Evolutionary conservation across 2,329 filamentous ascomycete genomes (phyloP), one percentile per base, ranked within the genome.

Genomic region (Ophidiomyces ophidiicola): DNA sequence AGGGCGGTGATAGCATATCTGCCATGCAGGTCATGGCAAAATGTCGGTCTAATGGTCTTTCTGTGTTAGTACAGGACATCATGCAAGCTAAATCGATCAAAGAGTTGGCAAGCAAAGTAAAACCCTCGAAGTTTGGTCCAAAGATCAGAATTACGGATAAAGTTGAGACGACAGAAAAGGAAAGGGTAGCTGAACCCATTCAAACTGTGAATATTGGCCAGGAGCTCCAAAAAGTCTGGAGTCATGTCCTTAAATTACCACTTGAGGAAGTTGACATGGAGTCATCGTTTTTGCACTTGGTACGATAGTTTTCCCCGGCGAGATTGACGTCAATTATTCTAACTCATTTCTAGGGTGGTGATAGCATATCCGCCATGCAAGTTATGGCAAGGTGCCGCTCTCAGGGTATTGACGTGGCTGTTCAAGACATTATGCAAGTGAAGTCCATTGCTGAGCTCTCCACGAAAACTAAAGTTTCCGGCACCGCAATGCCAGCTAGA

Each of bases 231-330:
- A 39, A 46, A 18, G 38, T 51, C 10, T 55, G 51, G 49, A 44
- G 47, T 17, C 43, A 48, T 8, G 40, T 51, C 4, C 46, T 55
- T 12, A 43, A 44, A 12, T 12, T 54, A 15, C 39, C 46, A 1
- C 12, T 42, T 6, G 44, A 46, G 1, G 36, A 45, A 3, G 49
- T 54, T 32, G 40, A 48, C 15, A 35, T 46, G 8, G 46, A 54
- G 14, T 48, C 53, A 15, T 51, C 49, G 17, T 59, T 59, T 38
- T 56, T 59, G 39, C 44, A 47, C 14, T 41, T 57, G 35, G 44
- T 45, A 39, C 32, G 19, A 25, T 21, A 42, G 30, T 21, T 7
- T 18, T 12, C 14, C n/a, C 11, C 11, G 1, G 5, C 23, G 18
- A 17, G 6, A 5, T 30, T 4, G n/a, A 10, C 18, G 18, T 50